Conservation (phyloP, 345 rosid genomes). For the Populus alba region DNA sequence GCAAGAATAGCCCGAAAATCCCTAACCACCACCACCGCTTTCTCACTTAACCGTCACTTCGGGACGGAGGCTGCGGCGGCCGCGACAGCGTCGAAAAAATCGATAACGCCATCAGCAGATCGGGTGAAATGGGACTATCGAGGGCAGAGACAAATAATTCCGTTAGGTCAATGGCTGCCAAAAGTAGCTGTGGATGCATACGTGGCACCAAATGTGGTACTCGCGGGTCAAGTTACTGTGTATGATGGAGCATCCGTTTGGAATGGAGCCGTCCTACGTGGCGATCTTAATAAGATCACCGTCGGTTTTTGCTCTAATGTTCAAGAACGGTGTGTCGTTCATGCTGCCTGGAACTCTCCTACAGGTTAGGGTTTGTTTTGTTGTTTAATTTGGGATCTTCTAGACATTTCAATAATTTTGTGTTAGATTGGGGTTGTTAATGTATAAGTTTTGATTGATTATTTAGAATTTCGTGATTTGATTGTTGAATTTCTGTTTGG, state of each 20-base stretch:
- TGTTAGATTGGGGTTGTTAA: neutral
- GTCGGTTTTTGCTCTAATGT: conserved; percentile 90
- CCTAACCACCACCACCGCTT: conserved; percentile 4
- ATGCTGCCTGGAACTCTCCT: conserved; percentile 97
- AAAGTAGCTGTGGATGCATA: conserved; percentile 95
- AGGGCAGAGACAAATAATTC: conserved; percentile 89
- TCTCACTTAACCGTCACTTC: conserved; percentile 8
- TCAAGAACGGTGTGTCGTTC: conserved; percentile 88
- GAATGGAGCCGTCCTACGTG: conserved; percentile 88
- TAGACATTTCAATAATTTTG: neutral
- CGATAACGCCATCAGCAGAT: conserved; percentile 68
- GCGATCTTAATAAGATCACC: conserved; percentile 95
- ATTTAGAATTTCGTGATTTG: neutral
- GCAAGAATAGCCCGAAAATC: conserved; percentile 20
- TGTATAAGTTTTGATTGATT: neutral
- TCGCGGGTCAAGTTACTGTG: conserved; percentile 88
- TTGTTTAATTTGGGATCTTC: neutral
- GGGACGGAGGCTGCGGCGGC: conserved; percentile 11
- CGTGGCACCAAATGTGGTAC: conserved; percentile 86
- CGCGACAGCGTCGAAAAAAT: conserved; percentile 26
- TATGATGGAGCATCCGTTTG: conserved; percentile 89
- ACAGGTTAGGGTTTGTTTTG: conserved; percentile 50
- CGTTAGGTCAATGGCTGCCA: conserved; percentile 91
- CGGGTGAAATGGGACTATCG: conserved; percentile 95
- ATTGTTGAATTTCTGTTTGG: neutral